phyloP scores from a whole-genome alignment of 148 eudicot species.

The Rhododendron henanense region DNA sequence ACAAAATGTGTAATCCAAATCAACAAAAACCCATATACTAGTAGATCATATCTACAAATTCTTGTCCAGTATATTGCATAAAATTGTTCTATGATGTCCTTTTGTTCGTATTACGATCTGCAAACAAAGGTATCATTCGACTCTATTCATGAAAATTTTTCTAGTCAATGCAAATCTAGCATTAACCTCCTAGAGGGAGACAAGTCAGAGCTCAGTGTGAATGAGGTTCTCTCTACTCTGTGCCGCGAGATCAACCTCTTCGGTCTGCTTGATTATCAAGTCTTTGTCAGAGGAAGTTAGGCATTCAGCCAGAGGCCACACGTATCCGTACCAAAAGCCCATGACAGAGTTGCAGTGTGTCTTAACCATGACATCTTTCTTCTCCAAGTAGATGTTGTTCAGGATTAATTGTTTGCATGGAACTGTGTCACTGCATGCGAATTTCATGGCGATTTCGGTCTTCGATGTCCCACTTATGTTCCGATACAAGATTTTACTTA shows the following conservation, averaged over 20 bases:
- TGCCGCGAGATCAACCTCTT: constrained; percentile 13
- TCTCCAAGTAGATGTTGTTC: constrained; percentile 60
- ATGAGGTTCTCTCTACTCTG: constrained; percentile 11
- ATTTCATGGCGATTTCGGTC: constrained; percentile 71
- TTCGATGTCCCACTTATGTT: constrained; percentile 77
- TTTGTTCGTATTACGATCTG: neutral
- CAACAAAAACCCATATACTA: neutral
- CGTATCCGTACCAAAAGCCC: constrained; percentile 54
- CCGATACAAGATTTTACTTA: constrained; percentile 70
- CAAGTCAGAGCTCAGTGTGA: constrained; percentile 71
- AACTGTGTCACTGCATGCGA: constrained; percentile 77
- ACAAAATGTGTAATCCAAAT: neutral
- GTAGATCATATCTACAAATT: neutral
- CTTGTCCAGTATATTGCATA: neutral
- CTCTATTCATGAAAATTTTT: neutral
- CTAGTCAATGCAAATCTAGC: neutral
- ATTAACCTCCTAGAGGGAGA: neutral
- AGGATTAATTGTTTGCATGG: constrained; percentile 77
- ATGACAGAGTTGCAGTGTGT: constrained; percentile 71
- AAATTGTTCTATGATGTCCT: neutral
- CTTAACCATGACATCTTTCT: constrained; percentile 62
- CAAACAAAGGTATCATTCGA: neutral
- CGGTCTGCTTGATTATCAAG: constrained; percentile 19
- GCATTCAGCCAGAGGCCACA: constrained; percentile 83
- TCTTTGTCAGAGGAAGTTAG: constrained; percentile 47